Evolutionary conservation across 2,329 filamentous ascomycete genomes (phyloP), one percentile per base, ranked within the genome.

Genomic region (Colletotrichum scovillei): DNA sequence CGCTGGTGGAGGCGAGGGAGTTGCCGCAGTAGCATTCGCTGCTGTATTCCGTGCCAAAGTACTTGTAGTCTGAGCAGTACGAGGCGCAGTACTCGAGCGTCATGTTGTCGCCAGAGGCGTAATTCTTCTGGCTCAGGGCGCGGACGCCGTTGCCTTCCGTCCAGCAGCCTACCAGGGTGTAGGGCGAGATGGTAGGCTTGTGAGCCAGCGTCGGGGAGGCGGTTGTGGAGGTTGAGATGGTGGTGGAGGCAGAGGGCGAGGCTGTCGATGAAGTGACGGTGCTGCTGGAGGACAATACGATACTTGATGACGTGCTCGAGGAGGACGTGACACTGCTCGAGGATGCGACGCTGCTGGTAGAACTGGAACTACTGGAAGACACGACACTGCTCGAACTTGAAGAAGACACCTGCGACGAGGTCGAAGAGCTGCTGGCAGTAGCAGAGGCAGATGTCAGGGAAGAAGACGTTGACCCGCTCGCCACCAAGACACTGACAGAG

Each of bases 41-140:
- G 66, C 80, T 78, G 74, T 83, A 85, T 76, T 84, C 82, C 14
- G 82, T 81, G 19, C 84, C 84, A 64, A 86, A 86, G 77, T 84
- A 85, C 63, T 79, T 80, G 76, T 79, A 86, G 7, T 76, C 76
- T 7, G 77, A 76, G 72, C 84, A 86, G 75, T 79, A 80, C 1
- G 66, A 74, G 16, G 82, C 81, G 73, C 82, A 83, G 32, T 74
- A 66, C 52, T 80, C 78, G 74, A 82, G 80, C 64, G 80, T 83
- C 80, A 82, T 82, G 72, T 78, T 76, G 22, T 78, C 65, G 12
- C 73, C 59, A 14, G 75, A 75, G 8, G 75, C 30, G 1, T 79
- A 81, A 6, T 75, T 71, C n/a, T 68, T 75, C 42, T 79, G 78
- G 26, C 73, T 69, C 12, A 86, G 80, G 3, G 84, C 83, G 16